Base-by-base conservation (phyloP, 208 protist genomes). In the Zelonia costaricensis region DNA sequence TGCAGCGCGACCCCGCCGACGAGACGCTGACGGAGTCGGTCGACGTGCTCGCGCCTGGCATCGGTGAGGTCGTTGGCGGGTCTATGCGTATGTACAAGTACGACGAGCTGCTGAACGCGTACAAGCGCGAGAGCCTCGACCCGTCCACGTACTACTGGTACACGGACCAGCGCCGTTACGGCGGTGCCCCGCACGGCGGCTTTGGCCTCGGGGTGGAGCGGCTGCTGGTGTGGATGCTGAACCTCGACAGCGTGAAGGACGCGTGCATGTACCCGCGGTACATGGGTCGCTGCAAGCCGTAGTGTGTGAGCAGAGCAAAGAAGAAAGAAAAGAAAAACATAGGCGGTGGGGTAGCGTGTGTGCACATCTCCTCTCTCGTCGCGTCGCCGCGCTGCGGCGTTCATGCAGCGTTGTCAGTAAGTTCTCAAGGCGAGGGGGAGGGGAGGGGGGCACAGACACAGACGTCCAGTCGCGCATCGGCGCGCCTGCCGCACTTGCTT, bases 11-110 rank as follows among this genome's bases (percentile, higher is more conserved):
- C 78, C 73, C 83, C 2, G 62, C 73, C 3, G 92, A 98, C 67
- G 45, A 31, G 10, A 78, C 70, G 9, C 76, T 98, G 39, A 98
- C 97, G 35, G 95, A 98, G 80, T 95, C 87, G 18, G 86, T 98
- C 2, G 98, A 99, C 62, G 73, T 99, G 3, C 86, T 99, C 5
- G 96, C 98, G 15, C 98, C 98, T 42, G 97, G 97, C 60, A 91
- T 99, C 42, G 98, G 98, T 36, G 98, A 99, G 76, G 97, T 99
- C 71, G 93, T 99, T 13, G 98, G 98, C 43, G 98, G 98, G 13
- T 98, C 91, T 15, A 99, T 99, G 98, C 84, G 98, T 88, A 97
- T 98, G 72, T 92, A 78, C 57, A 71, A 96, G 54, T 91, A 97
- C 52, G 82, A 99, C 2, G 86, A 98, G 71, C 81, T 99, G 5